Base-by-base conservation (phyloP, 306 rosid species). In the Albizia julibrissin region DNA sequence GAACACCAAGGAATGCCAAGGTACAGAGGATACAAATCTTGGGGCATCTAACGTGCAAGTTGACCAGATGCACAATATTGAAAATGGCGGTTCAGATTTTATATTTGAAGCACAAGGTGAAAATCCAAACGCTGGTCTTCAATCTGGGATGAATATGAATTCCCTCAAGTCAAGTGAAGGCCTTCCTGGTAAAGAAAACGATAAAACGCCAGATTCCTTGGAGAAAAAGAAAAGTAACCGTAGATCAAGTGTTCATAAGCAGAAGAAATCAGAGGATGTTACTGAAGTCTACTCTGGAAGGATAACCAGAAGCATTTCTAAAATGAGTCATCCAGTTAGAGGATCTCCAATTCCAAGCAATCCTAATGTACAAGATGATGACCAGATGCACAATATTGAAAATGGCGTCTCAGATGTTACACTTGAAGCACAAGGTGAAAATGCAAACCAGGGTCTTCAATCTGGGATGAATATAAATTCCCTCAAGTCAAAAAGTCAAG, bases 221-320 rank as follows among this genome's bases (percentile, higher is more conserved):
- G 40, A 66, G 59, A 39, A 77, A 73, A 61, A 40, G 49, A 47
- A 69, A 34, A 73, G 46, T 6, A 26, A 16, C 24, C 67, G 14
- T 4, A 52, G 14, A 29, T 44, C 76, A 18, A 39, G 72, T 64
- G 81, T 33, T 34, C 15, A 37, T 44, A 50, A 75, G 82, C 56
- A 71, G 80, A 75, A 75, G 73, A 83, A 58, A n/a, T 37, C 29
- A 47, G 44, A 65, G 80, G 77, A 82, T 33, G 61, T 21, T 1
- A 5, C 10, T 56, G 49, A 75, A 1, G 22, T 7, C 15, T 3
- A 19, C n/a, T 52, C 21, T 8, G 22, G 77, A 52, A 81, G 33
- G 64, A 66, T 82, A 65, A 83, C 81, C 7, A 83, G 87, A 80
- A 86, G 80, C 75, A 56, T 72, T 76, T 78, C 85, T 13, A 59